Conservation (phyloP, 176 grass and related monocot species). For the Oryza coarctata region DNA sequence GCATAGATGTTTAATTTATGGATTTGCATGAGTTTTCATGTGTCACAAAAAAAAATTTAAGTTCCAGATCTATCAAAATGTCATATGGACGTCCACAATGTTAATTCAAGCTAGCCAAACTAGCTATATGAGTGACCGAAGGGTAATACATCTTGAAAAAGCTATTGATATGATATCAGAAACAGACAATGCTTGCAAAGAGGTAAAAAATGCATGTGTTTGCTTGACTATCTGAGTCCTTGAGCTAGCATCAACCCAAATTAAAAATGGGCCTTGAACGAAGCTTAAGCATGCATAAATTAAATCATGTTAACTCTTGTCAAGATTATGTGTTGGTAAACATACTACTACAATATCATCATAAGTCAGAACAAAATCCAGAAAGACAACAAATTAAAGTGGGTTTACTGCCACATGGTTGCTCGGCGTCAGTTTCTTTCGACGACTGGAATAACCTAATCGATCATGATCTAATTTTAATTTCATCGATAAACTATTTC, state of each 20-base stretch:
- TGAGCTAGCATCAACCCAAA: not conserved
- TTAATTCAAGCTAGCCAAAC: not conserved
- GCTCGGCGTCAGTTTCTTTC: not conserved
- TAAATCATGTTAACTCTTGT: constrained; percentile 16
- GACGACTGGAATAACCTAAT: constrained; percentile 4
- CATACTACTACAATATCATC: not conserved
- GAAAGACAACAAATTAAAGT: not conserved
- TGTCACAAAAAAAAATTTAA: not conserved
- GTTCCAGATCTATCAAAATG: not conserved
- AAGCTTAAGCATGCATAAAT: not conserved
- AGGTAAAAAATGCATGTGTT: not conserved
- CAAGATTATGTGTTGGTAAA: not conserved
- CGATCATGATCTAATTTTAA: not conserved
- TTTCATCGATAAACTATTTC: not conserved
- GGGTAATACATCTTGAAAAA: too few species aligned
- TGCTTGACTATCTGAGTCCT: not conserved
- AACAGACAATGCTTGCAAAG: not conserved
- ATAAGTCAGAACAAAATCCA: constrained; percentile 21
- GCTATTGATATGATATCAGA: not conserved
- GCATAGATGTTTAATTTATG: too few species aligned
- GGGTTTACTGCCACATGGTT: constrained; percentile 21
- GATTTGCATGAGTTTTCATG: not conserved
- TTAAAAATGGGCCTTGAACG: not conserved
- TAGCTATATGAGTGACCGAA: not conserved
- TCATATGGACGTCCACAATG: too few species aligned